Evolutionary conservation across 371 early-diverging fungal genomes (phyloP), one percentile per base, ranked within the genome.

Genomic region (Coemansia sp.): DNA sequence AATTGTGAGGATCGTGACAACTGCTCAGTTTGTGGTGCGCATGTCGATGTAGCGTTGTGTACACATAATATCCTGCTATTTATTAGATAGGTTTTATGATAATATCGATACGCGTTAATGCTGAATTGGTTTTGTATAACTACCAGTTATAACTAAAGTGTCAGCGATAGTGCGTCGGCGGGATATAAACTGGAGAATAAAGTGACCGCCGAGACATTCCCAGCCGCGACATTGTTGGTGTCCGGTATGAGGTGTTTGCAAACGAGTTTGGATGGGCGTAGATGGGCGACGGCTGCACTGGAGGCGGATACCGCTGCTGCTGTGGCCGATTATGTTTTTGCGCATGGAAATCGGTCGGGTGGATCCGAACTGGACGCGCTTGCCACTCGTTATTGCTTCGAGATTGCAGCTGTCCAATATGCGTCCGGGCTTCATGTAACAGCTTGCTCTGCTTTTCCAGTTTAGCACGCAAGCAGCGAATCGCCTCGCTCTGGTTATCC

Each of bases 371-470:
- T 42, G 8, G 26, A 0, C 9, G 58, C 10, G 45, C 26, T 5
- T 2, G 31, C 43, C 34, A 14, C 33, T 43, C 31, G 42, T 12
- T 33, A 35, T 40, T 51, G 60, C 14, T 51, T n/a, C 36, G 40
- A 4, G 50, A 5, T 30, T 61, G 61, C 0, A 65, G 39, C 1
- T 51, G 70, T 43, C 65, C 62, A 14, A 74, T 65, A 10, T 56
- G 39, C 6, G 47, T 2, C 2, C 66, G 50, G 5, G 75, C 69
- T 7, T 61, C 62, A 14, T 54, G 57, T 11, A 74, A 54, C 42
- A 74, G 10, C n/a, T 43, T 48, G 59, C 57, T 59, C 39, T 74
- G 75, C 26, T 55, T 52, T n/a, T 65, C 42, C 10, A 69, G 35
- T 26, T 58, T 65, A 0, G 55, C 43, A 3, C 62, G 69, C 48